phyloP scores from a whole-genome alignment of 2,329 filamentous ascomycete species.

The Dryadomyces quercivorus region DNA sequence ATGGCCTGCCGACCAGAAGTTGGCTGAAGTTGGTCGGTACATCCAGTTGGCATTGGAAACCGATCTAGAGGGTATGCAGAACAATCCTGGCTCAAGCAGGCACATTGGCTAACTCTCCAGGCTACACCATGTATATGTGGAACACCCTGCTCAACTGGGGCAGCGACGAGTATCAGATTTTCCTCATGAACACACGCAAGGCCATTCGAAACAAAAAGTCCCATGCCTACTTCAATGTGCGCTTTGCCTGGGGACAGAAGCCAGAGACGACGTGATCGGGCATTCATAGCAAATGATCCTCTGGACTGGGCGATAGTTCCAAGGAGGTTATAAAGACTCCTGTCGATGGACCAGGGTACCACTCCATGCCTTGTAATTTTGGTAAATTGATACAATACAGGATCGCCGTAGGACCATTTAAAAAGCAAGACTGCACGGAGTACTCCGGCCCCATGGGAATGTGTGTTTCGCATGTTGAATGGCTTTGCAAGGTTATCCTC shows the following conservation, averaged over 20 bases:
- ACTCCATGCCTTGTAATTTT: too few species aligned
- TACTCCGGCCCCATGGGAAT: too few species aligned
- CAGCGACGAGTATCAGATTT: constrained; percentile 7
- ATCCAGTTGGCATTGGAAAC: constrained; percentile 1
- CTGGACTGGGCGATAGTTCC: too few species aligned
- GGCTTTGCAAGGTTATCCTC: too few species aligned
- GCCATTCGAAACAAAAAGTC: neutral
- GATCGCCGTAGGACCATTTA: too few species aligned
- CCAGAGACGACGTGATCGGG: neutral
- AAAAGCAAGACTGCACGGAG: too few species aligned
- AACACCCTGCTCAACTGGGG: constrained; percentile 11
- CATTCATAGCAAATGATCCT: too few species aligned
- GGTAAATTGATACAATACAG: too few species aligned
- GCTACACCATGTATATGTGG: constrained; percentile 11
- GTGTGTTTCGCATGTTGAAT: too few species aligned
- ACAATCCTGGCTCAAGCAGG: neutral
- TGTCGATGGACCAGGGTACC: too few species aligned
- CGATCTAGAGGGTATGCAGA: constrained; percentile 8
- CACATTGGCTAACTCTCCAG: neutral
- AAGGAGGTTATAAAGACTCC: too few species aligned
- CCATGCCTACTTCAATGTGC: neutral
- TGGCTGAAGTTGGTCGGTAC: constrained; percentile 2
- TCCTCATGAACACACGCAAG: constrained; percentile 1
- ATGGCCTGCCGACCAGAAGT: neutral
- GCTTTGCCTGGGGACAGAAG: neutral